These are phyloP conservation scores for Starmerella vitae DNA, from an alignment of 805 yeast species.

Conservation along the genomic window DNA sequence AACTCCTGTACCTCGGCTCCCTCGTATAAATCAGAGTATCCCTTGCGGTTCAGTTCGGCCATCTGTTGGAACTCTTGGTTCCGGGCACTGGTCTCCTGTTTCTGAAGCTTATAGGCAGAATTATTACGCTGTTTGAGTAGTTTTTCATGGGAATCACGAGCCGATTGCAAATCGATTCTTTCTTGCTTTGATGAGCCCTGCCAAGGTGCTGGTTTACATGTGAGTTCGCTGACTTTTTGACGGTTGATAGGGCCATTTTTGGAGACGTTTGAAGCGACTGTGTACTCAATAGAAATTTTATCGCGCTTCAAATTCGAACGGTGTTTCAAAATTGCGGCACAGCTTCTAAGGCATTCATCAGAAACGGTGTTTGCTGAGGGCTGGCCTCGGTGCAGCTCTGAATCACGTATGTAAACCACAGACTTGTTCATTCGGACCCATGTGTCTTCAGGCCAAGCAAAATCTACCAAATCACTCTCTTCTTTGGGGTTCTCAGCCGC, in stretches of 20 bases:
- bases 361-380: constrained; percentile 38
- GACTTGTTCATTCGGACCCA: constrained; percentile 79
- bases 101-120: constrained; percentile 29
- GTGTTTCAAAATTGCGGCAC: constrained; percentile 47
- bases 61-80: constrained; percentile 21
- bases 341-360: constrained; percentile 38
- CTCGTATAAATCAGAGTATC: constrained; percentile 38
- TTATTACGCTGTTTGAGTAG: constrained; percentile 25
- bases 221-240: constrained; percentile 23
- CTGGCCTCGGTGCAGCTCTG: constrained; percentile 25
- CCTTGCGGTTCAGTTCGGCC: constrained; percentile 30
- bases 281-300: constrained; percentile 1
- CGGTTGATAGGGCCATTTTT: constrained; percentile 5
- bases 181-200: background rate
- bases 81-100: constrained; percentile 31
- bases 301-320: constrained; percentile 4
- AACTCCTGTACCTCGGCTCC: constrained; percentile 38
- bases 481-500: background rate
- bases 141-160: constrained; percentile 28
- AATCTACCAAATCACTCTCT: constrained; percentile 44
- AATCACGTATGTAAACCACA: constrained; percentile 54
- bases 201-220: constrained; percentile 28
- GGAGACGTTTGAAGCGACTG: constrained; percentile 26
- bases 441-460: constrained; percentile 50
- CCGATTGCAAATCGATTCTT: constrained; percentile 9